Percentiles rank a stretch among this genome's conserved stretches.
Evolutionary conservation across 768 basidiomycete genomes (phyloP).

Genomic region (Suillus lakei): DNA sequence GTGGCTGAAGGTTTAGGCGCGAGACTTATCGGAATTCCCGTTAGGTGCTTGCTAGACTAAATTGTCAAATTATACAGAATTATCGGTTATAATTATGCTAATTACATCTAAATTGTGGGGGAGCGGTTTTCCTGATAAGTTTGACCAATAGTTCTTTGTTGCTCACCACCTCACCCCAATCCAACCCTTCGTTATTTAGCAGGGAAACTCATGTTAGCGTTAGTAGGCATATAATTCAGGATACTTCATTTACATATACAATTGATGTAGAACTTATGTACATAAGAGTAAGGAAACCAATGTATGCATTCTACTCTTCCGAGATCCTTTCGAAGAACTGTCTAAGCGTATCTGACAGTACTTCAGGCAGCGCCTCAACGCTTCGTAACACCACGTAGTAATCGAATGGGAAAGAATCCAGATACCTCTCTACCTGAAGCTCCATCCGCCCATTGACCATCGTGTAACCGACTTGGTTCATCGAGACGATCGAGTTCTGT

Average conservation of each 20-base stretch:
- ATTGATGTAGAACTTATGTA: background rate
- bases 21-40: conserved; percentile 38
- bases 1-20: conserved; percentile 37
- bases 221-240: no score
- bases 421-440: conserved; percentile 84
- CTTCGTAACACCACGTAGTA: conserved; percentile 93
- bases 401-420: conserved; percentile 98
- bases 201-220: no score
- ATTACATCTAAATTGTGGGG: no score
- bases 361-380: conserved; percentile 91
- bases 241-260: no score
- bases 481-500: conserved; percentile 85
- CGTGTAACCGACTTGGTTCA: conserved; percentile 87
- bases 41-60: background rate
- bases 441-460: conserved; percentile 70
- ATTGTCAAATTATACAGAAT: no score
- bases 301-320: conserved; percentile 55
- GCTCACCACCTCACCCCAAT: no score
- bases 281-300: background rate
- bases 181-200: no score
- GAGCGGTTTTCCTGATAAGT: no score
- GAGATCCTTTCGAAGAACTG: conserved; percentile 91
- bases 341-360: conserved; percentile 83
- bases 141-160: no score
- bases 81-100: no score